A percentile compares a stretch with the other conserved stretches of the same genome.
Conservation (phyloP, 495 filamentous ascomycete species). For the Penicillium manginii region DNA sequence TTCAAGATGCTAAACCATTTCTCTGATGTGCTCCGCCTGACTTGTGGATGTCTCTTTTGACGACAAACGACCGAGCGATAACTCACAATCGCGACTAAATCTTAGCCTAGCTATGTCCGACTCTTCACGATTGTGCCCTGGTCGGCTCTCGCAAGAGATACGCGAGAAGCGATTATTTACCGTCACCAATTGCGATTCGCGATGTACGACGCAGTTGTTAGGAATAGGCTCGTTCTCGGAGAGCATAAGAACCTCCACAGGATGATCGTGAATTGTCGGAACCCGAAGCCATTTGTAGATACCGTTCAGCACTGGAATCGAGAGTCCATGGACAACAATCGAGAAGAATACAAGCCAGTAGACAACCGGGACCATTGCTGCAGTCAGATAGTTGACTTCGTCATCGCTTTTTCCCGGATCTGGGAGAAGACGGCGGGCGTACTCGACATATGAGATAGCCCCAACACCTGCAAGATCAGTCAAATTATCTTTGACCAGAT, state of each 20-base stretch:
- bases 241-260: conserved; percentile 50
- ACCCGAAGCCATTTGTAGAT: conserved; percentile 51
- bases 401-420: conserved; percentile 50
- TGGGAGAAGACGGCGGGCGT: conserved; percentile 58
- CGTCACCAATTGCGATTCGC: conserved; percentile 47
- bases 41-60: conserved; percentile 10
- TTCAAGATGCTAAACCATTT: conserved; percentile 1
- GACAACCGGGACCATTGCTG: conserved; percentile 53
- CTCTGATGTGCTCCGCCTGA: conserved; percentile 12
- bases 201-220: conserved; percentile 53
- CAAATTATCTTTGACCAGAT: background rate
- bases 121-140: background rate
- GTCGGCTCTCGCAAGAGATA: background rate
- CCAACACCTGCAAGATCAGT: conserved; percentile 36
- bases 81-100: background rate
- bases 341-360: conserved; percentile 64
- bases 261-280: conserved; percentile 53
- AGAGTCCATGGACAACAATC: conserved; percentile 60
- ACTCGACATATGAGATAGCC: conserved; percentile 49
- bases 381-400: conserved; percentile 55
- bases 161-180: conserved; percentile 60
- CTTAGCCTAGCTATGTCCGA: conserved; percentile 8
- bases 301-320: conserved; percentile 53
- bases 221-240: conserved; percentile 55
- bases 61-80: conserved; percentile 7